phyloP scores from a whole-genome alignment of 805 yeast species.

The Lipomyces oligophaga region DNA sequence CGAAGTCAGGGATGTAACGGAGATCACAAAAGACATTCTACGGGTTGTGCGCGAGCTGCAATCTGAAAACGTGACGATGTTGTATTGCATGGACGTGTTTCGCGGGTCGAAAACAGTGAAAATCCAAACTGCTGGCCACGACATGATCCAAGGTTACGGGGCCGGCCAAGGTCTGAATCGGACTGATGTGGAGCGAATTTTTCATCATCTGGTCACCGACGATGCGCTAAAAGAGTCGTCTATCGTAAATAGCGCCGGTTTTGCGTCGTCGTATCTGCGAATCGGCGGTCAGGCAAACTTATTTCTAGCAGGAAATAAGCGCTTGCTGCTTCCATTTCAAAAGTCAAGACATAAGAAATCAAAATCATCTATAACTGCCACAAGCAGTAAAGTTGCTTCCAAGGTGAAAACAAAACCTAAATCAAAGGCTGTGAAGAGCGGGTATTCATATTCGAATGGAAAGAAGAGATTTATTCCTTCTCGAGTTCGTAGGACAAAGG shows the following conservation, averaged over 20 bases:
- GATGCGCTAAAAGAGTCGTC: constrained; percentile 67
- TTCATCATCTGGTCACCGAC: constrained; percentile 69
- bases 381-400: too few species aligned
- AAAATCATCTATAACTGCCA: constrained; percentile 1
- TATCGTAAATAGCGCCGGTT: constrained; percentile 69
- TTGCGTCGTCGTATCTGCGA: constrained; percentile 70
- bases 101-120: constrained; percentile 67
- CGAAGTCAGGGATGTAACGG: constrained; percentile 64
- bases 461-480: too few species aligned
- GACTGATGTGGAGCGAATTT: constrained; percentile 73
- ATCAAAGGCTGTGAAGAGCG: background rate
- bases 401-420: background rate
- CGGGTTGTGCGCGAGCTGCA: constrained; percentile 56
- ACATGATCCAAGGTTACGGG: constrained; percentile 61
- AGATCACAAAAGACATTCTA: constrained; percentile 55
- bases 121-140: constrained; percentile 60
- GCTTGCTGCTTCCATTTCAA: constrained; percentile 17
- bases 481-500: too few species aligned
- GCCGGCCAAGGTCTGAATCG: constrained; percentile 61
- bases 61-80: constrained; percentile 58
- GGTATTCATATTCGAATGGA: background rate
- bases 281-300: constrained; percentile 42
- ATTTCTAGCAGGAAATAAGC: constrained; percentile 14
- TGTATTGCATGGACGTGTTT: constrained; percentile 78
- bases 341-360: constrained; percentile 3